Base-by-base conservation (phyloP, 495 filamentous ascomycete genomes). In the Lepraria neglecta region DNA sequence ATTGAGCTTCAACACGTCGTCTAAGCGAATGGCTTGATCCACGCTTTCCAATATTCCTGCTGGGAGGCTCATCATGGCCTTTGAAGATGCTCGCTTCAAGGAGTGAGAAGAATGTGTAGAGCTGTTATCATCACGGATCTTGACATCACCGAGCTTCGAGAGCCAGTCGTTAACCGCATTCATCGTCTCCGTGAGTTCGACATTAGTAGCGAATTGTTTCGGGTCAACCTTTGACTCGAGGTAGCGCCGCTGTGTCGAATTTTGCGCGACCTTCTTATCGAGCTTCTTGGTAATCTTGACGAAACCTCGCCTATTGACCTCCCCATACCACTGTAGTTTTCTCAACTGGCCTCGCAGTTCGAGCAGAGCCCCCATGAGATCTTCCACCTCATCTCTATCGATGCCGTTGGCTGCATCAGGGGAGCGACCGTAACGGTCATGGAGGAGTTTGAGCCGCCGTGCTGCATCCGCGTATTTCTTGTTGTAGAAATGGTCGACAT, bases 241-340 rank as follows among this genome's bases (percentile, higher is more conserved):
- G 66, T 96, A 97, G 43, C 82, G 81, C 64, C 88, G 82, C 73
- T 96, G 91, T 0, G 87, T 85, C 59, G 83, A 79, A 1, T 82
- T 79, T 9, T 82, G 80, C 4, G 83, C 81, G 4, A 95, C 78
- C 73, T 92, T 95, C 76, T 96, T 96, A 75, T 96, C 91, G 24
- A 95, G 77, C 73, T 98, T 98, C 78, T 97, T 98, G 24, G 91
- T 92, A 73, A 98, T 97, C 75, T 98, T 98, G 67, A 95, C 80
- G 68, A 98, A 98, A 0, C 94, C 94, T 61, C 89, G 82, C 42
- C 92, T 82, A 69, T 98, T 98, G 66, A 97, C 91, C 75, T 97
- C 94, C 31, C 91, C 95, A 64, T 96, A 97, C 92, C 92, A 97
- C 73, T 95, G 88, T 62, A 98, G 78, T 64, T 97, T 97, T 47